Evolutionary conservation across 2,329 filamentous ascomycete genomes (phyloP).

Genomic region (Sclerotinia nivalis): DNA sequence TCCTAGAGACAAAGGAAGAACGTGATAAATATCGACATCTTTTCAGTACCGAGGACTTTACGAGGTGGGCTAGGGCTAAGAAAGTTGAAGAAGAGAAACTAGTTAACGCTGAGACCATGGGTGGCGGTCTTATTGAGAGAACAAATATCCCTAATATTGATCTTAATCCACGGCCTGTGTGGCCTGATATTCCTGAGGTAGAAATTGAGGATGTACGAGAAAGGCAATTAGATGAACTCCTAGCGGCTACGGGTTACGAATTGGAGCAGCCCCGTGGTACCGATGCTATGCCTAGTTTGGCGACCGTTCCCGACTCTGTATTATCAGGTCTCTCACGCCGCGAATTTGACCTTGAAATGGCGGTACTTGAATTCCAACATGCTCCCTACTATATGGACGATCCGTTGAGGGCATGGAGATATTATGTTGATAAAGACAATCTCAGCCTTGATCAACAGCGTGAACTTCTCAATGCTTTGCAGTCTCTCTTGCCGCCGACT

Average conservation of each 20-base stretch:
- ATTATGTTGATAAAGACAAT: background rate
- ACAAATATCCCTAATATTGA: background rate
- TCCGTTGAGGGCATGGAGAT: conserved; percentile 13
- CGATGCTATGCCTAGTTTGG: background rate
- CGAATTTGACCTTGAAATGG: conserved; percentile 14
- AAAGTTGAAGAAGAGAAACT: conserved; percentile 20
- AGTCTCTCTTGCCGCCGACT: background rate
- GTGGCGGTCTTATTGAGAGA: background rate
- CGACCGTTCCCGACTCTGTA: background rate
- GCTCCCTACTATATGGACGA: background rate
- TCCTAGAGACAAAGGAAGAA: conserved; percentile 60
- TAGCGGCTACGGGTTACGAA: conserved; percentile 36
- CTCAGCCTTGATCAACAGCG: conserved; percentile 6
- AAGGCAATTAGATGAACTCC: conserved; percentile 36
- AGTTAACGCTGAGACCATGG: background rate
- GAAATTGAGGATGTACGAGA: conserved; percentile 39
- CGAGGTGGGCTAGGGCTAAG: conserved; percentile 37
- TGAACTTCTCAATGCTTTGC: background rate
- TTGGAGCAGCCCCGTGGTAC: conserved; percentile 38
- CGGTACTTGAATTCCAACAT: conserved; percentile 1
- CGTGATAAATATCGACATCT: conserved; percentile 58
- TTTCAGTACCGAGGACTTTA: conserved; percentile 48
- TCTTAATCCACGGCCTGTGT: conserved; percentile 19
- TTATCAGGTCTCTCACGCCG: conserved; percentile 4
- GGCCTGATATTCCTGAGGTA: conserved; percentile 32